These are phyloP conservation scores for Trichoderma oligosporum DNA, from an alignment of 2,329 filamentous ascomycete genomes.

Conservation along the genomic window DNA sequence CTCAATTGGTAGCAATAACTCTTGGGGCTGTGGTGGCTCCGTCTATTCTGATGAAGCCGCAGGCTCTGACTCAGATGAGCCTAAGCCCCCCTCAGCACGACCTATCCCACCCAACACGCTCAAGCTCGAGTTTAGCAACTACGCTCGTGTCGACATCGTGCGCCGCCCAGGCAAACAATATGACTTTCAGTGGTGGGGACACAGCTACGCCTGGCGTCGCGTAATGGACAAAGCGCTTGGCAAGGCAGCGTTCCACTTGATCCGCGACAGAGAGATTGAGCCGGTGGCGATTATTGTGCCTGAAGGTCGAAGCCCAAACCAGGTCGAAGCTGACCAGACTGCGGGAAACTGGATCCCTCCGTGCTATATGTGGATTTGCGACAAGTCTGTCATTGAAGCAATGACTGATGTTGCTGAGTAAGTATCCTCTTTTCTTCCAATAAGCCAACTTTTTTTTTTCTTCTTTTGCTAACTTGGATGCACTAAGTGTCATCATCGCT, in stretches of 20 bases:
- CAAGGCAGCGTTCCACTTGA: constrained; percentile 74
- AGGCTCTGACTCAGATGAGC: constrained; percentile 5
- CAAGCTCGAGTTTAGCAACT: constrained; percentile 95
- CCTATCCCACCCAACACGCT: constrained; percentile 64
- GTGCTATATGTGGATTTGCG: constrained; percentile 85
- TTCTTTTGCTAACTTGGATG: neutral
- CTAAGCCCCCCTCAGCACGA: constrained; percentile 27
- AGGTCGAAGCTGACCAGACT: constrained; percentile 66
- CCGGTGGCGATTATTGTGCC: constrained; percentile 83
- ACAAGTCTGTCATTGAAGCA: constrained; percentile 63
- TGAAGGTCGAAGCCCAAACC: constrained; percentile 66
- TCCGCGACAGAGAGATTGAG: constrained; percentile 58
- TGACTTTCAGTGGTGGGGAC: constrained; percentile 92
- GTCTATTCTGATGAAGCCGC: constrained; percentile 16
- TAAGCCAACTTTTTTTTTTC: neutral
- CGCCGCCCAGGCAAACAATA: constrained; percentile 71
- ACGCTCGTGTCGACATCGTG: constrained; percentile 82
- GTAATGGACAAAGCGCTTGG: constrained; percentile 65
- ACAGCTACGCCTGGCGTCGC: constrained; percentile 79
- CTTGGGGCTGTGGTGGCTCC: constrained; percentile 14
- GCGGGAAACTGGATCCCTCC: constrained; percentile 89
- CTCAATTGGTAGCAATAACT: constrained; percentile 18
- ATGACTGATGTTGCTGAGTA: constrained; percentile 85
- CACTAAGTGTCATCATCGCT: constrained; percentile 78
- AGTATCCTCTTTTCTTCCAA: constrained; percentile 32